phyloP scores from a whole-genome alignment of 306 rosid species.

The Crataegus laevigata region DNA sequence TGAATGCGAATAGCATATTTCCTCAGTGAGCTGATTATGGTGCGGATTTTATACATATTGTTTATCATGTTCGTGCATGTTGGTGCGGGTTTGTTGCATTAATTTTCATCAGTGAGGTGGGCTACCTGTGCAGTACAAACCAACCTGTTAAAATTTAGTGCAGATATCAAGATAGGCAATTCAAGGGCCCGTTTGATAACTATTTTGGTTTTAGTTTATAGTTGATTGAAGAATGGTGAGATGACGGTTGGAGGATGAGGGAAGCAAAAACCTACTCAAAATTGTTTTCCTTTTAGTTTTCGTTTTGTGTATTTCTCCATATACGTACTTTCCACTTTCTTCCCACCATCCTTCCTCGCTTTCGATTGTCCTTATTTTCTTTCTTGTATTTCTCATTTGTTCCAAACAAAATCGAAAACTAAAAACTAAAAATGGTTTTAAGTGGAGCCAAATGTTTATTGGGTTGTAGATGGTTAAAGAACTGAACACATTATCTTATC shows the following conservation, averaged over 20 bases:
- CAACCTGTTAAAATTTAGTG: neutral
- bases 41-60: neutral
- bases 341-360: neutral
- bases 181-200: neutral
- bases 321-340: no score
- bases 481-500: no score
- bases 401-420: no score
- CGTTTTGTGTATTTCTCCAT: no score
- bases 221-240: neutral
- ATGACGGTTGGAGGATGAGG: neutral
- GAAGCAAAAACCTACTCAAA: no score
- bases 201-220: neutral
- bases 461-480: no score
- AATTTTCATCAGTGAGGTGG: neutral
- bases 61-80: neutral
- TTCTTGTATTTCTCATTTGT: no score
- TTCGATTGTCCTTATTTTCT: neutral
- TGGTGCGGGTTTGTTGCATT: neutral
- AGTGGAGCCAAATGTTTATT: neutral
- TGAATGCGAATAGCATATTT: neutral
- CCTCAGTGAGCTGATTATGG: neutral
- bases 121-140: neutral
- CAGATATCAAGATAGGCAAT: neutral
- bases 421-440: neutral
- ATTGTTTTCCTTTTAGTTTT: no score